Base-by-base conservation (phyloP, 2,329 filamentous ascomycete species). In the Venturia effusa region DNA sequence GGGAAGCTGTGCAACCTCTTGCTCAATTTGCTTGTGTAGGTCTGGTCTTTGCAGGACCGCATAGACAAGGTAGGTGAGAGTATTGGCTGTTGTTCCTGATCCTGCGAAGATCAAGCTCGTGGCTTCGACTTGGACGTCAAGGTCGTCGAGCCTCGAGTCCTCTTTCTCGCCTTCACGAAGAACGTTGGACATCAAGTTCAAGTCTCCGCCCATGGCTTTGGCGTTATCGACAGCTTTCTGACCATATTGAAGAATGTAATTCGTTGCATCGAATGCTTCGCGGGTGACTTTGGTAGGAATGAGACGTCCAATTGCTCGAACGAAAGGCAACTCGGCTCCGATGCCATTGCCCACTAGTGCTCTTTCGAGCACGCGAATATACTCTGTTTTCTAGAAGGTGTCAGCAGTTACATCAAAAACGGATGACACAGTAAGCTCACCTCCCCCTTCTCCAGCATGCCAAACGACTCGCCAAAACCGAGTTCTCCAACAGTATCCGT, bases 381-480 rank as follows among this genome's bases (percentile, higher is more conserved):
- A 74, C 34, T 75, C 70, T 27, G 73, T 75, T 64, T 68, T 67
- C 71, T 72, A 64, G 17, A 10, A 4, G 2, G 13, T 27, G 4
- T 57, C 4, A 57, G 30, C 24, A 8, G n/a, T 13, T 6, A 24
- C 11, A 19, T 6, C 15, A n/a, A 8, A 13, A 43, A 27, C 27
- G 37, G 30, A 37, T 17, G 32, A 3, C 13, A 19, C 10, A 24
- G 8, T 4, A 13, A 1, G 64, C 73, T 59, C 63, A 74, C 72
- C 63, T 72, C 55, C 8, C 75, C 76, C 10, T 66, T 66, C 57
- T 76, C 72, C 11, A 78, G 66, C 69, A 76, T 76, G 6, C 70
- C 67, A 63, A 78, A 77, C 1, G 68, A 70, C 51, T 76, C 73
- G 19, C 76, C 76, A 65, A 78, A 77, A 45, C 72, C 71, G 4